Evolutionary conservation across 805 yeast species (phyloP).

Genomic region (Metschnikowia colocasiae): DNA sequence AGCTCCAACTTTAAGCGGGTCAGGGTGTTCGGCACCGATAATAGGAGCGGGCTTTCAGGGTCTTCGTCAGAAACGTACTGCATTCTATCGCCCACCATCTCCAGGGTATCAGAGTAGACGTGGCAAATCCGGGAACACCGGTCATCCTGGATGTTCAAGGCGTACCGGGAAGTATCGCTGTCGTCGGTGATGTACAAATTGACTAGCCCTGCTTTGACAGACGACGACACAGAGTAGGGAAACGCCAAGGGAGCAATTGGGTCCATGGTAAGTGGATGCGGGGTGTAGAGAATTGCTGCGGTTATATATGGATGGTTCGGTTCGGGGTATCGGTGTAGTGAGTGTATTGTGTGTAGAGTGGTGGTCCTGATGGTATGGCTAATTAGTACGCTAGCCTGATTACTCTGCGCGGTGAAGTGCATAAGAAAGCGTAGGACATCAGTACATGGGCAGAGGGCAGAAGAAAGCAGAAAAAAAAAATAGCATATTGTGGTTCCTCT

Average conservation of each 20-base stretch:
- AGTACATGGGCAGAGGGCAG: not conserved
- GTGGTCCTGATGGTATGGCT: not conserved
- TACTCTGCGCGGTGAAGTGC: slow-evolving; percentile 4
- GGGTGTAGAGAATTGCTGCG: not conserved
- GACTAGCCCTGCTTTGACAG: slow-evolving; percentile 19
- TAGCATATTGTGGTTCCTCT: no score
- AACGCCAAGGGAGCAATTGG: slow-evolving; percentile 20
- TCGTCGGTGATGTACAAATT: slow-evolving; percentile 27
- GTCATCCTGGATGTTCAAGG: slow-evolving; percentile 20
- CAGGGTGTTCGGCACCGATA: slow-evolving; percentile 24
- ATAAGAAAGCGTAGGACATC: not conserved
- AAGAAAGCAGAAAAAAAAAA: not conserved
- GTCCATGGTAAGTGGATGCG: not conserved
- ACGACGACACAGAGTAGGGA: slow-evolving; percentile 22
- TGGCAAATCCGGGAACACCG: slow-evolving; percentile 22
- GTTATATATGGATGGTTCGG: not conserved
- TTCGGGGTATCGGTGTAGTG: no score
- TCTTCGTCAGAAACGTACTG: slow-evolving; percentile 1
- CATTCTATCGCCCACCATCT: slow-evolving; percentile 9
- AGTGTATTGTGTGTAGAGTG: not conserved
- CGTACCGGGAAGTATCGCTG: slow-evolving; percentile 21
- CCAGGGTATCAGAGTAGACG: slow-evolving; percentile 16
- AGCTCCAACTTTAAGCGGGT: slow-evolving; percentile 26
- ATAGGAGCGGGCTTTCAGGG: slow-evolving; percentile 27
- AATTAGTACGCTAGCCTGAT: not conserved